A percentile compares a stretch with the other conserved stretches of the same genome.
Conservation (phyloP, 208 protist species). For the Leptomonas seymouri region DNA sequence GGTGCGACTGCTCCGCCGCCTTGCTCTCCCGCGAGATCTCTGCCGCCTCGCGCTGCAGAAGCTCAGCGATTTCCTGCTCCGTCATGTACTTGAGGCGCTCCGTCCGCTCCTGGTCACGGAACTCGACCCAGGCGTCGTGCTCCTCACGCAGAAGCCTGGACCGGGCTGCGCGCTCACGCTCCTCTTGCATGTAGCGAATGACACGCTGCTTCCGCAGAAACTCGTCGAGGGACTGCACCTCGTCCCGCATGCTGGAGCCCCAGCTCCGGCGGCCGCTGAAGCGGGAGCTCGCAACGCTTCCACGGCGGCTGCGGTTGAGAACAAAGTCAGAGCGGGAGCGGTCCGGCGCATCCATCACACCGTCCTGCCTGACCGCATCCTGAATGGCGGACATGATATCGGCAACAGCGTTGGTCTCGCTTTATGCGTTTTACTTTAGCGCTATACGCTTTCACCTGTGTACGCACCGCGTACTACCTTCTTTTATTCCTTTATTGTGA, state of each 20-base stretch:
- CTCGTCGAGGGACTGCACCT: conserved; percentile 76
- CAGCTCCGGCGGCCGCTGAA: conserved; percentile 70
- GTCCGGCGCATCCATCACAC: conserved; percentile 26
- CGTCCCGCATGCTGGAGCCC: conserved; percentile 77
- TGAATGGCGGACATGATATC: conserved; percentile 15
- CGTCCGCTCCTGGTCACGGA: conserved; percentile 64
- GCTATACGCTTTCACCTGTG: too few relatives aligned
- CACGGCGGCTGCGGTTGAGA: conserved; percentile 35
- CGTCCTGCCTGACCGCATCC: not conserved
- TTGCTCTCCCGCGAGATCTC: conserved; percentile 48
- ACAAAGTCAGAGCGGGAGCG: conserved; percentile 33
- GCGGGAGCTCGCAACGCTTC: conserved; percentile 58
- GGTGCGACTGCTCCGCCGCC: conserved; percentile 39
- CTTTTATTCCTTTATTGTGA: too few relatives aligned
- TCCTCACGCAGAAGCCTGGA: conserved; percentile 71
- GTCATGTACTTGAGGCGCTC: conserved; percentile 80
- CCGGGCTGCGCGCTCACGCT: conserved; percentile 72
- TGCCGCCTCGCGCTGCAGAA: conserved; percentile 65
- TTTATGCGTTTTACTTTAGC: not conserved
- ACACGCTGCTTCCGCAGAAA: conserved; percentile 85
- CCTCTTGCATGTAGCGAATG: conserved; percentile 85
- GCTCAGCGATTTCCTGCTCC: conserved; percentile 66
- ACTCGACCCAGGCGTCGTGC: conserved; percentile 73
- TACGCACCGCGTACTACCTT: too few relatives aligned
- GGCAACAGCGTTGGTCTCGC: not conserved